A percentile compares a stretch with the other conserved stretches of the same genome.
phyloP scores from a whole-genome alignment of 257 asterid genomes.

The Solanum lignicaule region DNA sequence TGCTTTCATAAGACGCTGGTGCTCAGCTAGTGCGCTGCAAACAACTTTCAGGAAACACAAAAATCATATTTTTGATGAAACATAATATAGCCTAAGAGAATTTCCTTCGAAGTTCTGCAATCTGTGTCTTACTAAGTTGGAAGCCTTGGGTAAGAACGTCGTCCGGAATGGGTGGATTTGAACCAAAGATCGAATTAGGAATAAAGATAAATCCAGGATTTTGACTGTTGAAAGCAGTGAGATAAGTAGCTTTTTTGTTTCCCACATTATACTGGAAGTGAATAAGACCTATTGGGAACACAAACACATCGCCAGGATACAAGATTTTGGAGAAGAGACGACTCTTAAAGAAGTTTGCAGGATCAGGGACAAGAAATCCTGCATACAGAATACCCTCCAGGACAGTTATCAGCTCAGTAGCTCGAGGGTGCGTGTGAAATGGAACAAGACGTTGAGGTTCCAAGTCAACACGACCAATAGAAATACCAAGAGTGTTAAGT shows the following conservation, averaged over 20 bases:
- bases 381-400: neutral
- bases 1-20: neutral
- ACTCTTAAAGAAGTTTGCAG: neutral
- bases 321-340: neutral
- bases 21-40: neutral
- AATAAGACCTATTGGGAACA: neutral
- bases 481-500: neutral
- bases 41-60: neutral
- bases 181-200: neutral
- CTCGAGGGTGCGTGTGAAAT: neutral
- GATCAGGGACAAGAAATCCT: neutral
- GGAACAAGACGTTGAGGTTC: neutral
- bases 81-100: neutral
- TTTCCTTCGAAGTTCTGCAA: neutral
- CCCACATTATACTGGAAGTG: neutral
- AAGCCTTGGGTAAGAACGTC: neutral
- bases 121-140: neutral
- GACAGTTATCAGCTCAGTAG: neutral
- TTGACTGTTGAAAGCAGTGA: neutral
- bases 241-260: neutral
- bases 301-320: neutral
- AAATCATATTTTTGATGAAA: neutral
- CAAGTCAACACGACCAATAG: neutral
- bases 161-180: neutral
- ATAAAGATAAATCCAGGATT: neutral